Conservation (phyloP, 345 rosid genomes). For the Turnera subulata region DNA sequence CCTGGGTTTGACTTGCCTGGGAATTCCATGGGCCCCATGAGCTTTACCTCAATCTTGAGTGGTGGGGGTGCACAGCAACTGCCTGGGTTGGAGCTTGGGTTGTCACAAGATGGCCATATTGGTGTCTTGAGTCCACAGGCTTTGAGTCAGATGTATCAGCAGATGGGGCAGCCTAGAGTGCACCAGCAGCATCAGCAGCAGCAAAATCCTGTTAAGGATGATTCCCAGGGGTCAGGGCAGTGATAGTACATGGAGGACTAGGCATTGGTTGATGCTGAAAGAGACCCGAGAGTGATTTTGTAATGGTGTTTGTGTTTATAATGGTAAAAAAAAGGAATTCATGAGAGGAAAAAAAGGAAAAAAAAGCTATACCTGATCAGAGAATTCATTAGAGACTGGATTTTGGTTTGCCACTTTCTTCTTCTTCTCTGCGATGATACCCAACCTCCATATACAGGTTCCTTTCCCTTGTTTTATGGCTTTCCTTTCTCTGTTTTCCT, state of each 20-base stretch:
- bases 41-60: constrained; percentile 72
- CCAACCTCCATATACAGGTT: constrained; percentile 44
- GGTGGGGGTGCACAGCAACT: constrained; percentile 48
- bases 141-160: constrained; percentile 83
- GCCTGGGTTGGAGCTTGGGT: constrained; percentile 92
- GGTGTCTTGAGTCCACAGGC: constrained; percentile 77
- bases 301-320: constrained; percentile 43
- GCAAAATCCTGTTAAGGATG: constrained; percentile 60
- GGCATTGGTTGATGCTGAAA: constrained; percentile 29
- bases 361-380: constrained; percentile 25
- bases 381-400: constrained; percentile 41
- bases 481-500: constrained; percentile 13
- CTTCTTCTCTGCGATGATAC: constrained; percentile 30
- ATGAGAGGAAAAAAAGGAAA: constrained; percentile 22
- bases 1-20: constrained; percentile 77
- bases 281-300: constrained; percentile 29
- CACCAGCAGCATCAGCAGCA: constrained; percentile 49
- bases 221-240: constrained; percentile 88
- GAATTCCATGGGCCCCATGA: constrained; percentile 58
- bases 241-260: constrained; percentile 29
- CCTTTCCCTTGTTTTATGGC: constrained; percentile 5
- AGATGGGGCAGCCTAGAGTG: constrained; percentile 68
- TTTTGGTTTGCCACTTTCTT: constrained; percentile 38
- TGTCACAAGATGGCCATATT: constrained; percentile 89
- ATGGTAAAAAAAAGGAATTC: constrained; percentile 18